phyloP scores from a whole-genome alignment of 2,329 filamentous ascomycete genomes.

The Penicillium sp. region DNA sequence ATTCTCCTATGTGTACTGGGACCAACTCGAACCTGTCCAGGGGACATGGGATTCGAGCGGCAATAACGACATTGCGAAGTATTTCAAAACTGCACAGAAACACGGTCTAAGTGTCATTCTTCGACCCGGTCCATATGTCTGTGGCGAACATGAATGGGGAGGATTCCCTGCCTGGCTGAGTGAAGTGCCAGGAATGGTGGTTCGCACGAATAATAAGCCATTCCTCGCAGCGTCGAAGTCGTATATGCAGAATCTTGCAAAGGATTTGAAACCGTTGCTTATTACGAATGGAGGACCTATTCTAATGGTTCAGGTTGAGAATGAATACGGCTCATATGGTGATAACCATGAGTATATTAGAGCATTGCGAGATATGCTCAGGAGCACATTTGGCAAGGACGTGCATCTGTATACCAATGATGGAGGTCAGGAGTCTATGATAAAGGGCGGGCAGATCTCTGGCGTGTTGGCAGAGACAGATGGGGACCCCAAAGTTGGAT shows the following conservation, averaged over 20 bases:
- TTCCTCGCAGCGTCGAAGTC: conserved; percentile 44
- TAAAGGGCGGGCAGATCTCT: conserved; percentile 50
- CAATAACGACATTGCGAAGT: conserved; percentile 54
- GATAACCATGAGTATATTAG: conserved; percentile 51
- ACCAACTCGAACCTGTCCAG: conserved; percentile 49
- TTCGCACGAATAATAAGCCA: conserved; percentile 47
- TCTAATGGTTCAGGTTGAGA: conserved; percentile 58
- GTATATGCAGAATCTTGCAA: conserved; percentile 48
- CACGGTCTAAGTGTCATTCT: conserved; percentile 53
- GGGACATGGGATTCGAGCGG: conserved; percentile 45
- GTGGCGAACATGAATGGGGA: conserved; percentile 56
- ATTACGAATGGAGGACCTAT: conserved; percentile 51
- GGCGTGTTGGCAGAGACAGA: conserved; percentile 54
- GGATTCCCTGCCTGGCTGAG: conserved; percentile 54
- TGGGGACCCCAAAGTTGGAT: conserved; percentile 47
- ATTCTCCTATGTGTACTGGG: conserved; percentile 58
- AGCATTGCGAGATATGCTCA: conserved; percentile 49
- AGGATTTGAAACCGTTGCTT: conserved; percentile 41
- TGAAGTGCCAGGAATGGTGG: conserved; percentile 45
- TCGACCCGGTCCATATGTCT: conserved; percentile 55
- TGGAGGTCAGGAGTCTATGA: conserved; percentile 49
- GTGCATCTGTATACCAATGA: conserved; percentile 57
- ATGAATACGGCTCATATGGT: conserved; percentile 57
- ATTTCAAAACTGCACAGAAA: conserved; percentile 54
- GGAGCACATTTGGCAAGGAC: conserved; percentile 41